Conservation (phyloP, 768 basidiomycete genomes). For the Amanita pallidorosea region DNA sequence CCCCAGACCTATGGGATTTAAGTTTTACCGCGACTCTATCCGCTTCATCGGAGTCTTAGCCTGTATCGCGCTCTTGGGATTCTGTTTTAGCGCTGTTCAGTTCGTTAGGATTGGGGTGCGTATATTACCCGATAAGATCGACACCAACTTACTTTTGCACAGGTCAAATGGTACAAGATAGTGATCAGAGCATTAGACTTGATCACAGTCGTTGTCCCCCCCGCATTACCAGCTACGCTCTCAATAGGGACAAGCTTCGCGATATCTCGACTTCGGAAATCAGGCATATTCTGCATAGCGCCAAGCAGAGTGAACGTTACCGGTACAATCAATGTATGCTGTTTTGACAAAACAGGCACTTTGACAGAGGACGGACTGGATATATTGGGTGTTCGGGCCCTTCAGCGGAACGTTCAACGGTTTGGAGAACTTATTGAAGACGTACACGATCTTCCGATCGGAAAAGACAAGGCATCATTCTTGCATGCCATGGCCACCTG, state of each 20-base stretch:
- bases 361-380: constrained; percentile 97
- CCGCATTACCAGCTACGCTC: constrained; percentile 91
- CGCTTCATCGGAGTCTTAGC: constrained; percentile 88
- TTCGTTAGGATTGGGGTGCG: constrained; percentile 85
- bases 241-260: constrained; percentile 98
- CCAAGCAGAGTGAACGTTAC: constrained; percentile 92
- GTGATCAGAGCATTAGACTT: constrained; percentile 86
- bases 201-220: constrained; percentile 95
- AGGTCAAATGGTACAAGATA: constrained; percentile 89
- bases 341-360: constrained; percentile 99
- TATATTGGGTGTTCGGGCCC: constrained; percentile 84
- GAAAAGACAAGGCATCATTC: constrained; percentile 70
- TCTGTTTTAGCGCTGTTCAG: constrained; percentile 84
- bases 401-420: constrained; percentile 62
- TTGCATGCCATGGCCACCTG: constrained; percentile 92
- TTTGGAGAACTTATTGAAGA: constrained; percentile 90
- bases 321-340: constrained; percentile 94
- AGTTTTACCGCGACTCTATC: constrained; percentile 91
- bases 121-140: constrained; percentile 3
- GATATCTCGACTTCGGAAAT: constrained; percentile 75
- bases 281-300: constrained; percentile 91
- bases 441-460: constrained; percentile 71
- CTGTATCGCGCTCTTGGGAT: constrained; percentile 85
- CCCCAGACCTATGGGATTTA: constrained; percentile 97
- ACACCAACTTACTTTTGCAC: background rate